These are phyloP conservation scores for Plenodomus tracheiphilus DNA, from an alignment of 2,329 filamentous ascomycete genomes.

Conservation along the genomic window DNA sequence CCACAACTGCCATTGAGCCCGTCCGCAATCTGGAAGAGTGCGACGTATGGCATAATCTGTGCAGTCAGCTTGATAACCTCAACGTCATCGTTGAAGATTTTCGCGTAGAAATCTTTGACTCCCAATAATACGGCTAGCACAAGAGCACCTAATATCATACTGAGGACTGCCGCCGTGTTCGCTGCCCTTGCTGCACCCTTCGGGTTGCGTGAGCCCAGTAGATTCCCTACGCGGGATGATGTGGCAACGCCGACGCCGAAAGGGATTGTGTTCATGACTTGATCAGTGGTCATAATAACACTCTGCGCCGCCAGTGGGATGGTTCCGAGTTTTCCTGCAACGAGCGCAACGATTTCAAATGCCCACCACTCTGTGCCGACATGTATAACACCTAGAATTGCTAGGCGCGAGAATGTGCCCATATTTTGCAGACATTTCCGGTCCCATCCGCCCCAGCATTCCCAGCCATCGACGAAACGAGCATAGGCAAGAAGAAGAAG, in stretches of 20 bases:
- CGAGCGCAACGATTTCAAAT: conserved; percentile 86
- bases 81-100: conserved; percentile 79
- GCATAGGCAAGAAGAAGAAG: conserved; percentile 74
- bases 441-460: conserved; percentile 79
- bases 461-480: conserved; percentile 68
- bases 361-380: conserved; percentile 95
- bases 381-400: conserved; percentile 75
- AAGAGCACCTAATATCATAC: conserved; percentile 66
- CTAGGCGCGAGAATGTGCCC: conserved; percentile 72
- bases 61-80: conserved; percentile 73
- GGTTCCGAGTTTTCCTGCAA: conserved; percentile 78
- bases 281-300: conserved; percentile 88
- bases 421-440: conserved; percentile 68
- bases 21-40: conserved; percentile 87
- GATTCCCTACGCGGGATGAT: conserved; percentile 76
- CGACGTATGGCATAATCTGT: conserved; percentile 81
- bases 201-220: conserved; percentile 70
- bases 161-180: conserved; percentile 74
- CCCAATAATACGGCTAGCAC: conserved; percentile 72
- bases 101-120: conserved; percentile 72
- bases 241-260: conserved; percentile 85
- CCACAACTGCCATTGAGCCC: conserved; percentile 85
- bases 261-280: conserved; percentile 81
- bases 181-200: conserved; percentile 71
- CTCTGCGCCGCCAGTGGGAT: conserved; percentile 79